Evolutionary conservation across 2,329 filamentous ascomycete genomes (phyloP).

Genomic region (Aspergillus pseudoglaucus): DNA sequence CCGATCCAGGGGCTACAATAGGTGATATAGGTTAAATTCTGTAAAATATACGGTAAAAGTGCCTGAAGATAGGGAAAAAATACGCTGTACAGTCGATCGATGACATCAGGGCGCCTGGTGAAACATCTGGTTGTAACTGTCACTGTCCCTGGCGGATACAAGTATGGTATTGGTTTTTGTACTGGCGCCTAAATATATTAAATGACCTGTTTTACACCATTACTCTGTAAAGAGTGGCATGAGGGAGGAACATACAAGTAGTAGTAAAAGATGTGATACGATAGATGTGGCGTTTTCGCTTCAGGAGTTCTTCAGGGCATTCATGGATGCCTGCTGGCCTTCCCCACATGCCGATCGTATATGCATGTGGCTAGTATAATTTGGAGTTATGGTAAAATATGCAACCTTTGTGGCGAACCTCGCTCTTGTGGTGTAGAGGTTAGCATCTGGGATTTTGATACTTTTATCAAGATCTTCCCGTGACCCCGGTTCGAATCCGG

Average conservation of each 20-base stretch:
- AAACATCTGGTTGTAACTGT: slow-evolving; percentile 18
- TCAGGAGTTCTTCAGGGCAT: neutral
- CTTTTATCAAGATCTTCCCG: neutral
- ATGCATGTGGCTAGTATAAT: neutral
- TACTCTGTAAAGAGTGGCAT: too few species aligned
- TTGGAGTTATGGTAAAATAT: neutral
- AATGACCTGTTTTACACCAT: too few species aligned
- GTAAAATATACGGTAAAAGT: neutral
- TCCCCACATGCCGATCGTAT: neutral
- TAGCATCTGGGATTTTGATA: slow-evolving; percentile 1
- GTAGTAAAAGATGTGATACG: neutral
- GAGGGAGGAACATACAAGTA: too few species aligned
- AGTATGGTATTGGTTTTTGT: neutral
- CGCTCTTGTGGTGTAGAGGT: slow-evolving; percentile 1
- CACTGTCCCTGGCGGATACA: neutral
- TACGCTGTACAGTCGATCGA: slow-evolving; percentile 13
- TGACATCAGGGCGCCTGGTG: slow-evolving; percentile 33
- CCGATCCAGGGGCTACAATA: too few species aligned
- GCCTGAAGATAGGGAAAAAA: slow-evolving; percentile 6
- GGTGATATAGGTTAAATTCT: too few species aligned
- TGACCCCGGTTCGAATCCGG: slow-evolving; percentile 1
- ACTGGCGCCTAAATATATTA: too few species aligned
- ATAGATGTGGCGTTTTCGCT: too few species aligned
- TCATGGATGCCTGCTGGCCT: neutral
- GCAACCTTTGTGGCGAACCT: neutral